Base-by-base conservation (phyloP, 257 asterid genomes). In the Plectranthus barbatus region DNA sequence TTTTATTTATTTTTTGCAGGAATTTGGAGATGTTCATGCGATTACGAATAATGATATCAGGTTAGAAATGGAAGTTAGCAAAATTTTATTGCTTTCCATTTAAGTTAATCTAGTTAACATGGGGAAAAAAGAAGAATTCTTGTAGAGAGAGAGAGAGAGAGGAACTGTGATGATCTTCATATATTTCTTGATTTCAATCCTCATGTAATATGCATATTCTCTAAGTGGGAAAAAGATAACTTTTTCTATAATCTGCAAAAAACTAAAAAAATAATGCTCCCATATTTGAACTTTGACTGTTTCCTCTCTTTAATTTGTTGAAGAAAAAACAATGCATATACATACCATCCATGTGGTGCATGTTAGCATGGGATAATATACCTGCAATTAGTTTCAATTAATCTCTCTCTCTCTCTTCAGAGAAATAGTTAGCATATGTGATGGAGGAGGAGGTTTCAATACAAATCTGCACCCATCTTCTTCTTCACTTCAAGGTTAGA, bases 311-410 rank as follows among this genome's bases (percentile, higher is more conserved):
- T 9, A 36, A 36, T 36, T 39, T 36, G 53, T 37, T 50, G 47
- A 66, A 64, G 60, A 69, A 76, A 65, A 62, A 51, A 69, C 53
- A 72, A 65, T 65, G 46, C 66, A 29, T 31, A 24, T 53, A 14
- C 36, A n/a, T 26, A 26, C 31, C 26, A 17, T 70, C 78, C 86
- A 80, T 82, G 86, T 85, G 86, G 78, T 80, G 86, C 86, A 80
- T 78, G 82, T 83, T 71, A 71, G 77, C 82, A 79, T 75, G 78
- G 62, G 53, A 60, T 55, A 69, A 70, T 65, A 64, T 42, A 42
- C 36, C 13, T 76, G 56, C 57, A 33, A 2, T 31, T 20, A 2
- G n/a, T 45, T 20, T 36, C 31, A 26, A 26, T 26, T 26, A 26
- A n/a, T n/a, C n/a, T 18, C 23, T 23, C 49, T 0, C 13, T 7